Evolutionary conservation across 2,329 filamentous ascomycete genomes (phyloP).

Genomic region (Teratosphaeria destructans): DNA sequence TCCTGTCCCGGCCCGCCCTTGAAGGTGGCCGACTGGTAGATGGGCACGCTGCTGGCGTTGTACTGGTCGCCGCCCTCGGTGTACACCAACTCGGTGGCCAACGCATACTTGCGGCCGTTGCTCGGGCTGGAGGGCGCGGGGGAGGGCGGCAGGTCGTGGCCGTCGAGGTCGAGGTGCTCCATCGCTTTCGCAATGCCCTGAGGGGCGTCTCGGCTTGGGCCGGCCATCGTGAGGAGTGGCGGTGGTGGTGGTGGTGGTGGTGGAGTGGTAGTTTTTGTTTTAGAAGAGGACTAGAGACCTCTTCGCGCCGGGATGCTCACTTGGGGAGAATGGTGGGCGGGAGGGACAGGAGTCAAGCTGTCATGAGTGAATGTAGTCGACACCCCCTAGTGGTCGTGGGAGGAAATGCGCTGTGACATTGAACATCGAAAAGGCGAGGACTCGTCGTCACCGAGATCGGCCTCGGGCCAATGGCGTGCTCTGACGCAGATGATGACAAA

Average conservation of each 20-base stretch:
- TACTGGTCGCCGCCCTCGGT: conserved; percentile 96
- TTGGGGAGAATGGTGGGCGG: conserved; percentile 6
- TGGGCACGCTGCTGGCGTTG: conserved; percentile 88
- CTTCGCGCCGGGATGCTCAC: conserved; percentile 6
- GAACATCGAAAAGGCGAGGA: neutral
- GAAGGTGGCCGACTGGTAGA: conserved; percentile 96
- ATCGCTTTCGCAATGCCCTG: conserved; percentile 32
- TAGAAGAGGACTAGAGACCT: conserved; percentile 22
- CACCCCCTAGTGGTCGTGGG: neutral
- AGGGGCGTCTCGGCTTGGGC: conserved; percentile 7
- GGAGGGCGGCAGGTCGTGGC: conserved; percentile 78
- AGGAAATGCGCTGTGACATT: neutral
- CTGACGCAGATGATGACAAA: neutral
- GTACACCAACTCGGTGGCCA: conserved; percentile 93
- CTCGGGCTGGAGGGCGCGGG: conserved; percentile 86
- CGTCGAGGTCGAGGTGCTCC: conserved; percentile 61
- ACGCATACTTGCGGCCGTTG: conserved; percentile 76
- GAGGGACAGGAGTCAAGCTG: neutral
- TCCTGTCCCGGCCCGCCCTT: conserved; percentile 77
- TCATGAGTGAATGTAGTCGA: neutral
- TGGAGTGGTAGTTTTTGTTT: conserved; percentile 21
- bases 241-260: conserved; percentile 17
- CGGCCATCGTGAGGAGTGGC: neutral
- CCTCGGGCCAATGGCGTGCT: neutral
- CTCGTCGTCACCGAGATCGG: neutral